Evolutionary conservation across 768 basidiomycete species (phyloP).

Genomic region (Boletus speciosus): DNA sequence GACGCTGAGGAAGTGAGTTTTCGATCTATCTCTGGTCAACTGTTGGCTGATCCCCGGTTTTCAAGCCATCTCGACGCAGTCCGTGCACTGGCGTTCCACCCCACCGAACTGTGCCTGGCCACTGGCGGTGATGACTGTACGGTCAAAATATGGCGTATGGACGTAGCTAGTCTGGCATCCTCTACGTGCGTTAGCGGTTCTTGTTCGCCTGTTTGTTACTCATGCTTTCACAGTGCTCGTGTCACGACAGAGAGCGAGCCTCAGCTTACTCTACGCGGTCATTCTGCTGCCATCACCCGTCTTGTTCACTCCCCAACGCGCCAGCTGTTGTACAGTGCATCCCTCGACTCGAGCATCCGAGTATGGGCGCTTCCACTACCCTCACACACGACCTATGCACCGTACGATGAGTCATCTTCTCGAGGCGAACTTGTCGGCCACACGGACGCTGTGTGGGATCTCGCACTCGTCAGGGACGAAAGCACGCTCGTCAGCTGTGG

Average conservation of each 20-base stretch:
- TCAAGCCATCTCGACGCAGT: conserved; percentile 90
- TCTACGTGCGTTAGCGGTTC: conserved; percentile 57
- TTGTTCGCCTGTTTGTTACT: not conserved
- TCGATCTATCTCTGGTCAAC: conserved; percentile 4
- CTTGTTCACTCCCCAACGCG: conserved; percentile 76
- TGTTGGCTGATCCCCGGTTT: conserved; percentile 6
- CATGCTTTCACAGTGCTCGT: conserved; percentile 46
- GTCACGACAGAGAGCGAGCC: conserved; percentile 88
- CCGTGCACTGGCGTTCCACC: conserved; percentile 86
- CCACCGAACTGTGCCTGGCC: conserved; percentile 79
- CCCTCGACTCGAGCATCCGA: conserved; percentile 89
- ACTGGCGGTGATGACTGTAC: conserved; percentile 94
- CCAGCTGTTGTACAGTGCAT: conserved; percentile 83
- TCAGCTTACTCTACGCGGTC: conserved; percentile 88
- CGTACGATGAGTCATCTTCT: conserved; percentile 77
- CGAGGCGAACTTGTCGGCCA: conserved; percentile 85
- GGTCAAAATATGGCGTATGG: conserved; percentile 94
- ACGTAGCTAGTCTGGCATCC: conserved; percentile 69
- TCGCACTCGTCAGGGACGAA: conserved; percentile 81
- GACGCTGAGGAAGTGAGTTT: conserved; percentile 82
- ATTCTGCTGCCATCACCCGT: conserved; percentile 86
- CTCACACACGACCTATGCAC: conserved; percentile 85
- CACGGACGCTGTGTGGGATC: conserved; percentile 95
- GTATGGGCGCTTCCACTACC: conserved; percentile 81
- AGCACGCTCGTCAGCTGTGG: conserved; percentile 84